These are phyloP conservation scores for Botryotinia narcissicola DNA, from an alignment of 2,329 filamentous ascomycete genomes.

Conservation along the genomic window DNA sequence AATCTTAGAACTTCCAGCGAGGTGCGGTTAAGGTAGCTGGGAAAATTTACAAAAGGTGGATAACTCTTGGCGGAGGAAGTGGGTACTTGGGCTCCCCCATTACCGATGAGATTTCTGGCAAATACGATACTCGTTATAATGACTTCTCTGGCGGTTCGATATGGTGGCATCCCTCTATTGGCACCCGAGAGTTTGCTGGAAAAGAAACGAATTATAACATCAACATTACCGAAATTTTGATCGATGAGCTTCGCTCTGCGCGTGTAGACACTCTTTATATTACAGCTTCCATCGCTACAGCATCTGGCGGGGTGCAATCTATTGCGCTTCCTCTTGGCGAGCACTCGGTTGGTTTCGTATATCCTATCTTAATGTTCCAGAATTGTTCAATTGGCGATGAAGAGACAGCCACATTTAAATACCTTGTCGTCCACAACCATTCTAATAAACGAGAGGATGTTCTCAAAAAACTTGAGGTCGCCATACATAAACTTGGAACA, in stretches of 20 bases:
- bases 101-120: not conserved
- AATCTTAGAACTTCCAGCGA: not conserved
- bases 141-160: constrained; percentile 7
- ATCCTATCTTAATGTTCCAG: not conserved
- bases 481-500: not conserved
- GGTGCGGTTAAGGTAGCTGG: not conserved
- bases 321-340: not conserved
- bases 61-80: constrained; percentile 1
- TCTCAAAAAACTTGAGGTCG: constrained; percentile 3
- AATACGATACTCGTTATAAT: constrained; percentile 2
- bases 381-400: constrained; percentile 9
- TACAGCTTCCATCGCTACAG: not conserved
- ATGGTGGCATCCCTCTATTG: constrained; percentile 13
- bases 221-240: not conserved
- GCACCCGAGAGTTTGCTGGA: not conserved
- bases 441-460: constrained; percentile 7
- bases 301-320: not conserved
- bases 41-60: constrained; percentile 7
- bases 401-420: constrained; percentile 4
- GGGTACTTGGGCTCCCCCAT: not conserved
- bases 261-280: constrained; percentile 12
- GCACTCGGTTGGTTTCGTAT: not conserved
- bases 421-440: constrained; percentile 3
- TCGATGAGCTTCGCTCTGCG: constrained; percentile 1
- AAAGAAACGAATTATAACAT: constrained; percentile 5